Evolutionary conservation across 495 filamentous ascomycete species (phyloP), one percentile per base, ranked within the genome.

Genomic region (Neurospora intermedia): DNA sequence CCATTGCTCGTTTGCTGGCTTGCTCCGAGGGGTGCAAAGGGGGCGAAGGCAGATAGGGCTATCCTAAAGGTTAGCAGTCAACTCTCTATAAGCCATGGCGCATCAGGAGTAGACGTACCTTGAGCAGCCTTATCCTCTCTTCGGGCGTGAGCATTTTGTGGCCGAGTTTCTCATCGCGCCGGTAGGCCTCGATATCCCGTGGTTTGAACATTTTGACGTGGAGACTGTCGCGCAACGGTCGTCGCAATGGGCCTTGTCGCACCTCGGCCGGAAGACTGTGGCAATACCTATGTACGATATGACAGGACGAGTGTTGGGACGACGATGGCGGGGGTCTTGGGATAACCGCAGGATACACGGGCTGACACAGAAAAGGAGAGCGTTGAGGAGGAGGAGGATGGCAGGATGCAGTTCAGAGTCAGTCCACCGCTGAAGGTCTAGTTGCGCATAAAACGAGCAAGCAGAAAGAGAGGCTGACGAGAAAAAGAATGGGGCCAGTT

Each of bases 41-140:
- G 54, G 89, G 84, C 31, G 85, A 79, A 39, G 93, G 94, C 13
- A 97, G 89, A 78, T 94, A 95, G 71, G 89, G 89, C 83, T 90
- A 76, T 71, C 69, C 27, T 15, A n/a, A 48, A 45, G 20, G 77
- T 81, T 70, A 80, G 75, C 59, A 69, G 70, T 43, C 43, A 48
- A 70, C 71, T 48, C 23, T 59, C 20, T 3, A 11, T 3, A 11
- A 13, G 23, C 6, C 48, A 59, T 59, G 48, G 31, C 48, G 54
- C 27, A 66, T 38, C 13, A 6, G 27, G 15, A 66, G 54, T 40
- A 70, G 74, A 71, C 80, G 42, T 73, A 88, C 86, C 81, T 83
- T 88, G 45, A 96, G 74, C 23, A 97, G 81, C 72, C 85, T 84
- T 79, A 94, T 91, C 71, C 93, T 89, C 75, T 96, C 90, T 71